Conservation (phyloP, 805 yeast species). For the Helenozyma rhizophorensis region DNA sequence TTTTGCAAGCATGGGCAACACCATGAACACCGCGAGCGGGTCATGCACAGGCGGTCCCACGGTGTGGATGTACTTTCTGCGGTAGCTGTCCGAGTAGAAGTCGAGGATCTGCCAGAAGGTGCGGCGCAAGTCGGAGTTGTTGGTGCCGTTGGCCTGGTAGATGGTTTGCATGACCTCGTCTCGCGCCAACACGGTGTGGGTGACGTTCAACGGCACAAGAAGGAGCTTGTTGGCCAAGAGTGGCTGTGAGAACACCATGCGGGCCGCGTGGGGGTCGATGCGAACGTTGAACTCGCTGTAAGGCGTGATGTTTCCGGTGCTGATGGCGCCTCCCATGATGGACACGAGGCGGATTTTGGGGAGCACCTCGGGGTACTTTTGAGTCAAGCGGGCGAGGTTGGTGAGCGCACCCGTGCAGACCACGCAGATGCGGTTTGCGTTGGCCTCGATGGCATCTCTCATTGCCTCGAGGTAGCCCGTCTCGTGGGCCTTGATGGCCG, state of each 20-base stretch:
- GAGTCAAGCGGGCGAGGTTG: constrained; percentile 56
- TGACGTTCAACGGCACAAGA: constrained; percentile 63
- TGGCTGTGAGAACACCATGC: constrained; percentile 46
- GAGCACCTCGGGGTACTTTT: constrained; percentile 50
- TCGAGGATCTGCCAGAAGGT: constrained; percentile 9
- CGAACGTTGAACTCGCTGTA: constrained; percentile 73
- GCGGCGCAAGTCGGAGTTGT: constrained; percentile 6
- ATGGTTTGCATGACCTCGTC: constrained; percentile 18
- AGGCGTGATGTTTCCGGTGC: constrained; percentile 46
- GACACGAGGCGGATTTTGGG: constrained; percentile 49
- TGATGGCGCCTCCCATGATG: constrained; percentile 74
- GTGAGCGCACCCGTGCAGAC: constrained; percentile 80
- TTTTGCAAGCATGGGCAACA: constrained; percentile 11
- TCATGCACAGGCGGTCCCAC: constrained; percentile 18
- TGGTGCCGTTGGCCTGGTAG: constrained; percentile 9
- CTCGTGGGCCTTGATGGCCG: constrained; percentile 24
- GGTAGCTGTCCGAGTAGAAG: constrained; percentile 10
- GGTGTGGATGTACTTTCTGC: constrained; percentile 3
- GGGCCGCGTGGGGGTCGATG: constrained; percentile 75
- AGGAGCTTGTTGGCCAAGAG: constrained; percentile 46
- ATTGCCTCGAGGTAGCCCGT: constrained; percentile 36
- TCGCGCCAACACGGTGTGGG: constrained; percentile 58
- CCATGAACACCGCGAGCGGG: constrained; percentile 13
- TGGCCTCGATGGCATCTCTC: constrained; percentile 35
- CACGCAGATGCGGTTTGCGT: constrained; percentile 50